Percentiles rank a stretch among this genome's conserved stretches.
Evolutionary conservation across 23 red algal species (phyloP).

Genomic region (Rhodosorus marinus): DNA sequence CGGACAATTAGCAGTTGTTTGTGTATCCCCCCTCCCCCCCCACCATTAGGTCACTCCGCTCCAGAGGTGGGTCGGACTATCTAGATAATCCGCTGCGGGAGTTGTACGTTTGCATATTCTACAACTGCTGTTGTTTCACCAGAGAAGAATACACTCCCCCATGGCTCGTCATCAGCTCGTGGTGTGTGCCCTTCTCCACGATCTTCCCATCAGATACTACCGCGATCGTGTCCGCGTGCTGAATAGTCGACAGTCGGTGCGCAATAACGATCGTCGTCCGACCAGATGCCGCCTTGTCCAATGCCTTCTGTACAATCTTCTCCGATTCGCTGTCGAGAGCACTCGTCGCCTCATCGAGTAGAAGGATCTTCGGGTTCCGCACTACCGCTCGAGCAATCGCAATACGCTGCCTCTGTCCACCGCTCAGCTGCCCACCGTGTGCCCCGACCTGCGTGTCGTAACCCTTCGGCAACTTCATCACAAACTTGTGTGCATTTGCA

Average conservation of each 20-base stretch:
- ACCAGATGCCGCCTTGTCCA: conserved; percentile 23
- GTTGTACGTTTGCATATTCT: too few relatives aligned
- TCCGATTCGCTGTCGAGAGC: conserved; percentile 77
- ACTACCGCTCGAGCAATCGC: conserved; percentile 84
- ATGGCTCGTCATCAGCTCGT: conserved; percentile 40
- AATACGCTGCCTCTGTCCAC: conserved; percentile 77
- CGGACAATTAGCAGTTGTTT: too few relatives aligned
- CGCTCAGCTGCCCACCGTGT: conserved; percentile 41
- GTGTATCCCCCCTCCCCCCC: too few relatives aligned
- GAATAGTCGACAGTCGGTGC: conserved; percentile 79
- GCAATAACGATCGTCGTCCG: conserved; percentile 87
- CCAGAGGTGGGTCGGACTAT: too few relatives aligned
- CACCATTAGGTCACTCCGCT: too few relatives aligned
- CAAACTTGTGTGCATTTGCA: conserved; percentile 79
- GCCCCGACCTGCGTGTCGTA: conserved; percentile 73
- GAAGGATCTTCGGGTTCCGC: conserved; percentile 53
- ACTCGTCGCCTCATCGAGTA: conserved; percentile 71
- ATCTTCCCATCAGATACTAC: conserved; percentile 65
- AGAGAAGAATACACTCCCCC: conserved; percentile 49
- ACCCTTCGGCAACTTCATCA: conserved; percentile 58
- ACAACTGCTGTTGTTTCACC: conserved; percentile 24
- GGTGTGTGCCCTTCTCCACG: conserved; percentile 67
- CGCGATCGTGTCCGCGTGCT: conserved; percentile 58
- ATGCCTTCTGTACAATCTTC: conserved; percentile 56
- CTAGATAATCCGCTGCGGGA: too few relatives aligned